Conservation (phyloP, 805 yeast genomes). For the Yamadazyma kitorensis region DNA sequence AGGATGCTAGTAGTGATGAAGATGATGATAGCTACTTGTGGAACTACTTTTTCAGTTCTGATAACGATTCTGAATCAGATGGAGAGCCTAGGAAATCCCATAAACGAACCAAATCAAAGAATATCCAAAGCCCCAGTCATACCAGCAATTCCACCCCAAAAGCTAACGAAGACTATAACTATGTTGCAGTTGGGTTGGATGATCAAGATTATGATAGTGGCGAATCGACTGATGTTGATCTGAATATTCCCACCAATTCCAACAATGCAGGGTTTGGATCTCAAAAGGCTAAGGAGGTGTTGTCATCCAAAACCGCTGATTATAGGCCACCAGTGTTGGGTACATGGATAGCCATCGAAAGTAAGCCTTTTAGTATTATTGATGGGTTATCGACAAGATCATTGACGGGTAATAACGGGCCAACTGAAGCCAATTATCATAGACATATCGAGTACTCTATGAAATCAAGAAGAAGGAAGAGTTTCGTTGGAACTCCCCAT, state of each 20-base stretch:
- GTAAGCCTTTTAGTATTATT: slow-evolving; percentile 87
- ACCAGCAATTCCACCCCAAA: neutral
- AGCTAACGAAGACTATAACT: neutral
- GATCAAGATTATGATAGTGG: slow-evolving; percentile 57
- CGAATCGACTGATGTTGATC: slow-evolving; percentile 93
- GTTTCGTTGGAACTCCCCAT: slow-evolving; percentile 15
- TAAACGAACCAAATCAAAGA: slow-evolving; percentile 20
- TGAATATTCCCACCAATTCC: slow-evolving; percentile 69
- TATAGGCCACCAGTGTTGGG: slow-evolving; percentile 91
- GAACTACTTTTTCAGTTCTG: slow-evolving; percentile 65
- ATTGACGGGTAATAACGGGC: slow-evolving; percentile 24
- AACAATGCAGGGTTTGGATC: slow-evolving; percentile 55
- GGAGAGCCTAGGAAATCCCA: too few species aligned
- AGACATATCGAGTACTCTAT: too few species aligned
- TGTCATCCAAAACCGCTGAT: slow-evolving; percentile 82
- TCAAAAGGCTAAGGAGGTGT: slow-evolving; percentile 86
- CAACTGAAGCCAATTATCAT: neutral
- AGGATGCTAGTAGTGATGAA: slow-evolving; percentile 29
- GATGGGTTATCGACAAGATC: slow-evolving; percentile 93
- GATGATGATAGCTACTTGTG: slow-evolving; percentile 72
- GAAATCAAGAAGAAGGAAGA: slow-evolving; percentile 16
- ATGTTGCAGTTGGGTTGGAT: slow-evolving; percentile 7
- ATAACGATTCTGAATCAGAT: slow-evolving; percentile 26
- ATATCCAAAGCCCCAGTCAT: slow-evolving; percentile 1
- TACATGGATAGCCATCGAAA: slow-evolving; percentile 78